Conservation (phyloP, 2,329 filamentous ascomycete genomes). For the Aspergillus novoparasiticus region DNA sequence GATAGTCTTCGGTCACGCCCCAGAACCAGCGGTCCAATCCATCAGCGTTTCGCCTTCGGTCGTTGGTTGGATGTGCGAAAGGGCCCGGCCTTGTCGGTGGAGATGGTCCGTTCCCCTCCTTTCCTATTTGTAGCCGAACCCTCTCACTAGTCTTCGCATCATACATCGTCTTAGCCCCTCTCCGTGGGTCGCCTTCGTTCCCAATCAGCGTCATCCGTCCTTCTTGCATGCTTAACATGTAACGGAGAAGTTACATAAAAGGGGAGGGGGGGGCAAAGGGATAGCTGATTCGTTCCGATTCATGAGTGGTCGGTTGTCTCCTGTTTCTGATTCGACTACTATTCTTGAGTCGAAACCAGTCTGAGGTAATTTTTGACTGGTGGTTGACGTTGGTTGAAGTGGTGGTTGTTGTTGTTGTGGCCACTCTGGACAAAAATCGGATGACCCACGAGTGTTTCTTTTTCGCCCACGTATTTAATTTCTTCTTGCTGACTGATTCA, state of each 20-base stretch:
- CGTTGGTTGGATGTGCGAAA: background rate
- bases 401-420: background rate
- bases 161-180: slow-evolving; percentile 20
- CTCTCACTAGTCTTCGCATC: slow-evolving; percentile 24
- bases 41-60: slow-evolving; percentile 1
- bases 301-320: background rate
- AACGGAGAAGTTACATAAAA: slow-evolving; percentile 14
- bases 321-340: background rate
- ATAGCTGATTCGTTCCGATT: slow-evolving; percentile 1
- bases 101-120: slow-evolving; percentile 13
- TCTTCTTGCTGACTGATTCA: background rate
- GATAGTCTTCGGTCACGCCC: background rate
- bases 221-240: slow-evolving; percentile 12
- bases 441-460: slow-evolving; percentile 10
- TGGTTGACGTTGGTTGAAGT: background rate
- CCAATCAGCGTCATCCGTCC: background rate
- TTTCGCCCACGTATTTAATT: background rate
- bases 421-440: background rate
- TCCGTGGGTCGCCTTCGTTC: background rate
- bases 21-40: slow-evolving; percentile 1
- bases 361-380: slow-evolving; percentile 6
- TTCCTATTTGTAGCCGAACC: slow-evolving; percentile 25
- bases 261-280: background rate
- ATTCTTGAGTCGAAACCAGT: background rate
- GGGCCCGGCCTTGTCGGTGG: slow-evolving; percentile 11